Base-by-base conservation (phyloP, 345 rosid species). In the Bruguiera sexangula region DNA sequence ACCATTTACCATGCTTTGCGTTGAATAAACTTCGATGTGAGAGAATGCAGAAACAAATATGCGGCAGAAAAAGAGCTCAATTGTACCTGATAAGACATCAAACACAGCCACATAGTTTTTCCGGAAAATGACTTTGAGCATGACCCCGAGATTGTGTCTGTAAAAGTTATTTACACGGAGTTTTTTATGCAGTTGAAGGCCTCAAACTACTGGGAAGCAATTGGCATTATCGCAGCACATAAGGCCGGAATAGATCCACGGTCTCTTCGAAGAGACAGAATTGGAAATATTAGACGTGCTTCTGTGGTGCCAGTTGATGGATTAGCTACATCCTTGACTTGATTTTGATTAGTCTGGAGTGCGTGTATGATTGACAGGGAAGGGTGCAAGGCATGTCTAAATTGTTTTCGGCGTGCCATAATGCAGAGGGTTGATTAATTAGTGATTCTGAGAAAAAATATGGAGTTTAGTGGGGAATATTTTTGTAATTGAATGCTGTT, bases 131-230 rank as follows among this genome's bases (percentile, higher is more conserved):
- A 1, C n/a, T 20, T 8, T 16, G 10, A 39, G 19, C 16, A 9
- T 21, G 24, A 34, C 24, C 20, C 13, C 13, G 26, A 32, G 32
- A 62, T 24, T 6, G 21, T 37, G 62, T 10, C 62, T 27, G 1
- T 54, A 4, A 27, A 27, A 15, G 32, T 10, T 48, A 34, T 52
- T 20, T 22, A 58, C 43, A 0, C 15, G 61, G 24, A 59, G 65
- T 69, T 63, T 59, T n/a, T 75, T 24, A 6, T 82, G 77, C 89
- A 87, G 92, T 63, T 87, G 43, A 87, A 60, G 64, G 92, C 82
- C 46, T 72, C 85, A 48, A 87, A 87, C 74, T 85, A 87, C 56
- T 87, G 92, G 89, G 92, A 85, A 79, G 92, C 92, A 0, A 73
- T 85, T n/a, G 92, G 92, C 48, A 83, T 87, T 63, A 71, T 87